Base-by-base conservation (phyloP, 208 protist genomes). In the Acanthamoeba lenticulata region DNA sequence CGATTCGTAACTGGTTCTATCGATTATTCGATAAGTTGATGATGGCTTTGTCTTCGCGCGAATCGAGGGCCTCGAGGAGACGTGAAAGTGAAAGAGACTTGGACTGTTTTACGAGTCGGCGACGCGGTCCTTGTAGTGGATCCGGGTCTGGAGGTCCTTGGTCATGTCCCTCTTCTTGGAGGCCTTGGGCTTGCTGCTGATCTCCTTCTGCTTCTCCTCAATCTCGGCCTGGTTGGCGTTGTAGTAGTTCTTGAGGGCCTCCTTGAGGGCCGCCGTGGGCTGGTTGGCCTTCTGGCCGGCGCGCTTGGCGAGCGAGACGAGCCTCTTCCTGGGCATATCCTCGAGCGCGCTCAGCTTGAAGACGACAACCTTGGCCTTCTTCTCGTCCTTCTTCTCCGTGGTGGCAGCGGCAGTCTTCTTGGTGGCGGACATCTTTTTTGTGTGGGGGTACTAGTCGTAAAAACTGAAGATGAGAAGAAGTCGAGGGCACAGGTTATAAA, bases 121-220 rank as follows among this genome's bases (percentile, higher is more conserved):
- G 77, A 86, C 77, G 77, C 77, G 77, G 77, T 86, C 77, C 77
- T 86, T 86, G 77, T 86, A 86, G 77, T 86, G 77, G 44, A 86
- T 86, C 44, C 77, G n/a, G 77, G 77, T 57, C 19, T 38, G 5
- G 44, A 86, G 77, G n/a, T 86, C 77, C 44, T 86, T 86, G 44
- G 77, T 86, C 77, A 86, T 86, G 77, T 86, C 77, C 77, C 77
- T 86, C 44, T 57, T 86, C 77, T 86, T 86, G 32, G 77, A 47
- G 44, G 77, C 77, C 77, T 86, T 86, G 77, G 77, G 77, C 77
- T 86, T 86, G 77, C 29, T 86, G 29, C 32, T 36, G 27, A 86
- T 38, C 44, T 86, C 77, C 44, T 57, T 86, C 44, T 38, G 77
- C 77, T 86, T 86, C 77, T 86, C 77, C 77, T 86, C 44, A 36